Base-by-base conservation (phyloP, 2,329 filamentous ascomycete species). In the Immersiporthe knoxdaviesiana region DNA sequence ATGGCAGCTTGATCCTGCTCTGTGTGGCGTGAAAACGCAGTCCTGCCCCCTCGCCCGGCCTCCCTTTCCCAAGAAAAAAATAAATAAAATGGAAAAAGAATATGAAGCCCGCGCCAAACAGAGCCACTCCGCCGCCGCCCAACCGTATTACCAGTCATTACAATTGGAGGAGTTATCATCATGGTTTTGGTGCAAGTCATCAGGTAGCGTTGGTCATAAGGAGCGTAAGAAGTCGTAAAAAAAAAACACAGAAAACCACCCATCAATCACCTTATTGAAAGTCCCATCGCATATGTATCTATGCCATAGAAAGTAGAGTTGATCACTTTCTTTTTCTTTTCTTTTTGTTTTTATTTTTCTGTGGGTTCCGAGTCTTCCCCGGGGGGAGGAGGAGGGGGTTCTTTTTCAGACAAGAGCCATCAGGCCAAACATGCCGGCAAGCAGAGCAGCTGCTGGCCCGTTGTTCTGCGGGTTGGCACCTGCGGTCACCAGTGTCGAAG, bases 361-460 rank as follows among this genome's bases (percentile, higher is more conserved):
- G 1, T 47, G n/a, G n/a, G n/a, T n/a, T n/a, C n/a, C n/a, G n/a
- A n/a, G n/a, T 47, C 18, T 11, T 8, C 21, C 18, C 35, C 35
- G 8, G 56, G 6, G 11, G 37, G 6, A 6, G 56, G 30, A n/a
- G 3, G 18, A 35, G 8, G 18, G 10, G 2, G 32, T 44, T 50
- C 73, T 76, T n/a, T n/a, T n/a, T n/a, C n/a, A 82, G 70, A 82
- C 70, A 30, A 83, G 75, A 58, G 77, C 81, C 35, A 82, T 64
- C 18, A 76, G 79, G 56, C 80, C 81, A 21, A 79, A 59, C 27
- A 82, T 32, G 63, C 80, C 81, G 32, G 78, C 81, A 63, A 82
- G 68, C 8, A 81, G 72, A 61, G 80, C 82, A 32, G 77, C 72
- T 2, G 73, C 78, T 7, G 79, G 78, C 10, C 76, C 78, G 39